Evolutionary conservation across 768 basidiomycete species (phyloP), one percentile per base, ranked within the genome.

Genomic region (Termitomyces sp.): DNA sequence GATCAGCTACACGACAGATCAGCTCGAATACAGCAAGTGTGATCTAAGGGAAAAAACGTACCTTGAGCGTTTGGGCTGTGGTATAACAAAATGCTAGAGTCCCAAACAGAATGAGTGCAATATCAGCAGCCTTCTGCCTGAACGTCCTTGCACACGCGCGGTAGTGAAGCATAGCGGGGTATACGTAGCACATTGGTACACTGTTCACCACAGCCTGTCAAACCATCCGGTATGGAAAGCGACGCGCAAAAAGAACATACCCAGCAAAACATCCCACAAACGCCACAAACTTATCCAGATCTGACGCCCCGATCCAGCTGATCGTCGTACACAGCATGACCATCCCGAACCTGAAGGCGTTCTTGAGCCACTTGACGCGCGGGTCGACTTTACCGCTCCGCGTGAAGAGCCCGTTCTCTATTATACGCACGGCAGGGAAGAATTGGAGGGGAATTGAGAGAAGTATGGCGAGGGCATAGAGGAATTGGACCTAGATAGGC

Each of bases 291-390:
- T 97, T 98, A 74, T 98, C 96, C 44, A 98, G 73, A 71, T 97
- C 95, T 37, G 75, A 79, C 12, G 93, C 91, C 15, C 95, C 96
- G 12, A 78, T 71, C 85, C 86, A 87, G 65, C 87, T 89, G 63
- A 98, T 75, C 46, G 77, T 77, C n/a, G 91, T 91, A 70, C 93
- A 93, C 58, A 89, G 68, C 67, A 89, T 75, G 60, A 98, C 85
- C 63, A 88, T 73, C 30, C 75, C 74, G 63, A 89, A 93, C 50
- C 87, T 81, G 70, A 94, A 85, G n/a, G 83, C 71, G 65, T 98
- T 99, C 84, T 99, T 99, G 64, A 85, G 77, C 97, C 96, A 98
- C 69, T 99, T 98, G 68, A 98, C 89, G 55, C 82, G 78, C 35
- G 74, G 61, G 68, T 93, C 79, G 51, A 70, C 78, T 70, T 98